A percentile compares a stretch with the other conserved stretches of the same genome.
phyloP scores from a whole-genome alignment of 495 filamentous ascomycete genomes.

The Chaetomidium leptoderma region DNA sequence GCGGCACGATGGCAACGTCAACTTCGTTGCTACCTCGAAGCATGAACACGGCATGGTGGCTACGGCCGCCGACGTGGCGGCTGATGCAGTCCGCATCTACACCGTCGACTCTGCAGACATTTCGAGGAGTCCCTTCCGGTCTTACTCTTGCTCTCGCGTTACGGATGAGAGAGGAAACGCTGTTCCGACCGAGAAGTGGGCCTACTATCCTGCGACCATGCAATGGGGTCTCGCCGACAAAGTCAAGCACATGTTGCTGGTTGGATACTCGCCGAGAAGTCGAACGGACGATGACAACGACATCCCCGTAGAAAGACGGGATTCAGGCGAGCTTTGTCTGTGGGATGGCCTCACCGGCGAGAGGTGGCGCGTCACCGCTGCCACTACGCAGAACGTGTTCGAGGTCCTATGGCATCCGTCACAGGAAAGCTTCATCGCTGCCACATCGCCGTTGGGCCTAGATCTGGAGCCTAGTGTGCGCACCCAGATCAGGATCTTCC shows the following conservation, averaged over 20 bases:
- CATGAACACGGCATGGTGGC: conserved; percentile 42
- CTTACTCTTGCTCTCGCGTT: conserved; percentile 47
- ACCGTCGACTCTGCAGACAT: conserved; percentile 32
- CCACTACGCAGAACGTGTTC: conserved; percentile 67
- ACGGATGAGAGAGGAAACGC: conserved; percentile 40
- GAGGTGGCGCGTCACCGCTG: conserved; percentile 43
- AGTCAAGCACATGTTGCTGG: conserved; percentile 59
- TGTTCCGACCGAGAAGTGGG: conserved; percentile 47
- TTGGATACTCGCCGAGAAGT: conserved; percentile 67
- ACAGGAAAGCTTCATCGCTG: conserved; percentile 54
- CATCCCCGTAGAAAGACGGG: conserved; percentile 47
- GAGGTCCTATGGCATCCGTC: conserved; percentile 74
- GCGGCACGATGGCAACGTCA: conserved; percentile 62
- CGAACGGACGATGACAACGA: conserved; percentile 49
- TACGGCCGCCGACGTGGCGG: conserved; percentile 48
- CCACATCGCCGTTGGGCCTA: conserved; percentile 53
- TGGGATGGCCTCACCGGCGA: conserved; percentile 58
- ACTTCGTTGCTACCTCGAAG: conserved; percentile 61
- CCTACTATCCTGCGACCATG: conserved; percentile 65
- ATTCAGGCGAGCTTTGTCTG: conserved; percentile 65
- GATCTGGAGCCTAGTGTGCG: conserved; percentile 39
- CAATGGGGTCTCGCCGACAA: conserved; percentile 59
- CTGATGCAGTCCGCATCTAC: conserved; percentile 49
- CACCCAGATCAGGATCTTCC: conserved; percentile 51
- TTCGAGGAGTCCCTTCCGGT: conserved; percentile 30